Evolutionary conservation across 148 eudicot genomes (phyloP).

Genomic region (Persicaria tinctoria): DNA sequence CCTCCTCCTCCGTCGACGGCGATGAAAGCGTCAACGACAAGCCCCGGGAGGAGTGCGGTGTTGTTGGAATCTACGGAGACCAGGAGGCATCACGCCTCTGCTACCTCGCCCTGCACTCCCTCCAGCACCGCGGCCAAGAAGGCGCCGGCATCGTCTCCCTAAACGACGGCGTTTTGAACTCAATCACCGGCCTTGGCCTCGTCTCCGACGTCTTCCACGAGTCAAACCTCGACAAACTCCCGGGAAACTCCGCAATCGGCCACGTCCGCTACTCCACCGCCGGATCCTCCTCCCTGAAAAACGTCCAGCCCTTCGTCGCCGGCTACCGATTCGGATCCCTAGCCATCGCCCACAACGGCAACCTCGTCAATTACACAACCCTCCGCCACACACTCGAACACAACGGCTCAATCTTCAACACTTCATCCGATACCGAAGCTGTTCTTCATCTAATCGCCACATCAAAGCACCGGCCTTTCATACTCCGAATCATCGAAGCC

Average conservation of each 20-base stretch:
- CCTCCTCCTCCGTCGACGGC: no score
- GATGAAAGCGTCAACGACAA: conserved; percentile 5
- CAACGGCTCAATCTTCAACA: conserved; percentile 39
- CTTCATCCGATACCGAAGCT: conserved; percentile 48
- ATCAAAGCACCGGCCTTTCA: conserved; percentile 30
- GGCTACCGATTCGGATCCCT: conserved; percentile 42
- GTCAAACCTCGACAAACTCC: conserved; percentile 38
- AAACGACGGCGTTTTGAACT: conserved; percentile 23
- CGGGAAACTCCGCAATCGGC: conserved; percentile 46
- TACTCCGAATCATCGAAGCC: conserved; percentile 11
- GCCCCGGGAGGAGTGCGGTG: conserved; percentile 20
- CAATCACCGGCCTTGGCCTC: conserved; percentile 46
- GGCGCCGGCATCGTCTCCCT: conserved; percentile 55
- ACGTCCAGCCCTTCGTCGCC: conserved; percentile 52
- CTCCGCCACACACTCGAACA: conserved; percentile 27
- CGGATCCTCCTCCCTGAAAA: conserved; percentile 35
- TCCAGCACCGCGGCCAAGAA: conserved; percentile 62
- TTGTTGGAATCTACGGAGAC: conserved; percentile 10
- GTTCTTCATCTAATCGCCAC: conserved; percentile 39
- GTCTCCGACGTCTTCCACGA: conserved; percentile 44
- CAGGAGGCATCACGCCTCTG: conserved; percentile 8
- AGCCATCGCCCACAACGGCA: conserved; percentile 53
- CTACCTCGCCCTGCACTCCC: conserved; percentile 46
- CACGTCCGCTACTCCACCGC: conserved; percentile 55
- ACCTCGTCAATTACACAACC: conserved; percentile 37